Conservation (phyloP, 2,329 filamentous ascomycete species). For the Curvularia spicifera region DNA sequence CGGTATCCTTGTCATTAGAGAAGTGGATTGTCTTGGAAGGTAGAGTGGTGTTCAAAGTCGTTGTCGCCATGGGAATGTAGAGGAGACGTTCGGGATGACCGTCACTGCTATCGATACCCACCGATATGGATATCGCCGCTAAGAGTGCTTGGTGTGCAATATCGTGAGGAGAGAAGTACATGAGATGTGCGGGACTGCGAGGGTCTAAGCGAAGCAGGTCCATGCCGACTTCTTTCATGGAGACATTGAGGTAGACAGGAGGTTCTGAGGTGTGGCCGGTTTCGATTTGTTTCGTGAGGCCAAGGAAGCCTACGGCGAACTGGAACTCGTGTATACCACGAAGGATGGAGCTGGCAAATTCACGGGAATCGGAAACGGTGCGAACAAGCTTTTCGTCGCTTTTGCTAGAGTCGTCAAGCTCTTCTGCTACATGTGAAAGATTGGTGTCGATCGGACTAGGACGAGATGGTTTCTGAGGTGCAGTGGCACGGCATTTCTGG, state of each 20-base stretch:
- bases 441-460: slow-evolving; percentile 62
- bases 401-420: slow-evolving; percentile 72
- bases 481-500: slow-evolving; percentile 51
- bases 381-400: slow-evolving; percentile 74
- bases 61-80: slow-evolving; percentile 97
- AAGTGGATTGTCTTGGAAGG: slow-evolving; percentile 92
- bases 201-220: slow-evolving; percentile 91
- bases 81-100: slow-evolving; percentile 84
- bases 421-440: slow-evolving; percentile 75
- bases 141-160: slow-evolving; percentile 93
- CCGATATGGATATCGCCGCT: slow-evolving; percentile 88
- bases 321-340: slow-evolving; percentile 96
- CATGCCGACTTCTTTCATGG: slow-evolving; percentile 95
- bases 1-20: slow-evolving; percentile 70
- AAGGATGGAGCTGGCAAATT: slow-evolving; percentile 87
- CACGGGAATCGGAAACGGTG: slow-evolving; percentile 88
- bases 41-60: slow-evolving; percentile 89
- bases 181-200: slow-evolving; percentile 91
- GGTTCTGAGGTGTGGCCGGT: slow-evolving; percentile 69
- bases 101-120: slow-evolving; percentile 89
- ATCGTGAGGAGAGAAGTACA: slow-evolving; percentile 95
- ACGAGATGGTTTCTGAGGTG: slow-evolving; percentile 25
- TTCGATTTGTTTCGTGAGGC: slow-evolving; percentile 79
- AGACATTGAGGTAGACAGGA: slow-evolving; percentile 82
- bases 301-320: slow-evolving; percentile 89